phyloP scores from a whole-genome alignment of 2,329 filamentous ascomycete genomes.

The Alternaria ventricosa region DNA sequence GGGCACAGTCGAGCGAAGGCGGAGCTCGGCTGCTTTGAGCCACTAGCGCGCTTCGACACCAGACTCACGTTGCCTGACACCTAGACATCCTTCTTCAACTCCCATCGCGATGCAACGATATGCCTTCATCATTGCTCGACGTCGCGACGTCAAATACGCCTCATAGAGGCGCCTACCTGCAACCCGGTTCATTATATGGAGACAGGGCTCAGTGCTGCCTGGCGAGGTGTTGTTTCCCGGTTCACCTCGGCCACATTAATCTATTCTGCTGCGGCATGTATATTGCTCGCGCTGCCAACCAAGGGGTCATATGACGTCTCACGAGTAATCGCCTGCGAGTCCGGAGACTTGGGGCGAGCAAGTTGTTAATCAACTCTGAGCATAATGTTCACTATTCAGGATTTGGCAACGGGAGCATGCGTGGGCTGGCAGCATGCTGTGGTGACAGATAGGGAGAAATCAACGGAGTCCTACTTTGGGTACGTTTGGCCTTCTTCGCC shows the following conservation, averaged over 20 bases:
- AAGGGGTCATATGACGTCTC: slow-evolving; percentile 1
- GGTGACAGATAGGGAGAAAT: neutral
- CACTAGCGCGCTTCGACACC: neutral
- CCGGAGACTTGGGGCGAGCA: neutral
- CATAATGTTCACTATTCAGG: neutral
- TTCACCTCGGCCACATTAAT: slow-evolving; percentile 18
- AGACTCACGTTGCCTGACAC: neutral
- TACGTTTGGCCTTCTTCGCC: neutral
- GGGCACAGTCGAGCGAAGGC: neutral
- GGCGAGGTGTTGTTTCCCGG: slow-evolving; percentile 13
- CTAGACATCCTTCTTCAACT: neutral
- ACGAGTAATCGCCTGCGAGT: neutral
- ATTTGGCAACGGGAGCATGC: neutral
- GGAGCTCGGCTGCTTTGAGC: neutral
- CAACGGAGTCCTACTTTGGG: too few relatives aligned
- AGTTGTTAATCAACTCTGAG: neutral
- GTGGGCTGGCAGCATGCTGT: neutral
- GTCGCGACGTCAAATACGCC: neutral
- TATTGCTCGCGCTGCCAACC: slow-evolving; percentile 14
- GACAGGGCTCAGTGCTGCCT: slow-evolving; percentile 9
- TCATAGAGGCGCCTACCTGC: slow-evolving; percentile 16
- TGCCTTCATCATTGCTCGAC: neutral
- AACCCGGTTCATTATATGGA: slow-evolving; percentile 23
- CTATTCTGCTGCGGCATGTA: slow-evolving; percentile 21
- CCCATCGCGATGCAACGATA: neutral